A percentile compares a stretch with the other conserved stretches of the same genome.
Evolutionary conservation across 2,329 filamentous ascomycete genomes (phyloP).

Genomic region (Aspergillus alliaceus): DNA sequence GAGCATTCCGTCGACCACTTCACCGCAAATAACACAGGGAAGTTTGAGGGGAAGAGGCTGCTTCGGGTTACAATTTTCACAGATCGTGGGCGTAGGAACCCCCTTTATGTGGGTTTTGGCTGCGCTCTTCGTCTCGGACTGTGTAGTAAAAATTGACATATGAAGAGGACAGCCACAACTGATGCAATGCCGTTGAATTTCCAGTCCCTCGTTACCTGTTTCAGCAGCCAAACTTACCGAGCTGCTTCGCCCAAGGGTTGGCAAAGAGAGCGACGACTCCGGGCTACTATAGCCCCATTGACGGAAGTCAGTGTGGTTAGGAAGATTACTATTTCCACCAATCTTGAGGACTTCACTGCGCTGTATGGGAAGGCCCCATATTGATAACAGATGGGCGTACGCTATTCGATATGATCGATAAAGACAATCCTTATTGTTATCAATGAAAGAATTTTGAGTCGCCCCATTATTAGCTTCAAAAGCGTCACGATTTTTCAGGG

Average conservation of each 20-base stretch:
- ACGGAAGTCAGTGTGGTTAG: conserved; percentile 20
- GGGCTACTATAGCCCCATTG: conserved; percentile 27
- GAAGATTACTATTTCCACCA: conserved; percentile 44
- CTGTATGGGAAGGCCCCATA: conserved; percentile 57
- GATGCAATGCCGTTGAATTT: conserved; percentile 44
- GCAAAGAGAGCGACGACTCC: conserved; percentile 27
- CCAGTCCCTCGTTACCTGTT: conserved; percentile 31
- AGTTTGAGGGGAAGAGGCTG: conserved; percentile 35
- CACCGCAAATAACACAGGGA: conserved; percentile 47
- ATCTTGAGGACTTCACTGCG: conserved; percentile 61
- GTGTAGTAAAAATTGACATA: conserved; percentile 36
- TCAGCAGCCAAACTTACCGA: conserved; percentile 7
- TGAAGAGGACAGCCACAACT: conserved; percentile 40
- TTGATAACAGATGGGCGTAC: conserved; percentile 60
- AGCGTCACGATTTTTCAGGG: conserved; percentile 56
- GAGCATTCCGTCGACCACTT: conserved; percentile 45
- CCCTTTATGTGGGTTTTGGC: conserved; percentile 22
- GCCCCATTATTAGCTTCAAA: conserved; percentile 57
- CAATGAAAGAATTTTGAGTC: conserved; percentile 49
- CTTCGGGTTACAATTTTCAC: conserved; percentile 36
- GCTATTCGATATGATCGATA: conserved; percentile 55
- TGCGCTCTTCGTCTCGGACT: conserved; percentile 16
- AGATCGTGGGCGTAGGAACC: conserved; percentile 24
- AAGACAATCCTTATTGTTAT: conserved; percentile 48
- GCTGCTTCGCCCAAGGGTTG: conserved; percentile 13